Evolutionary conservation across 495 filamentous ascomycete genomes (phyloP).

Genomic region (Neurospora tetrasperma): DNA sequence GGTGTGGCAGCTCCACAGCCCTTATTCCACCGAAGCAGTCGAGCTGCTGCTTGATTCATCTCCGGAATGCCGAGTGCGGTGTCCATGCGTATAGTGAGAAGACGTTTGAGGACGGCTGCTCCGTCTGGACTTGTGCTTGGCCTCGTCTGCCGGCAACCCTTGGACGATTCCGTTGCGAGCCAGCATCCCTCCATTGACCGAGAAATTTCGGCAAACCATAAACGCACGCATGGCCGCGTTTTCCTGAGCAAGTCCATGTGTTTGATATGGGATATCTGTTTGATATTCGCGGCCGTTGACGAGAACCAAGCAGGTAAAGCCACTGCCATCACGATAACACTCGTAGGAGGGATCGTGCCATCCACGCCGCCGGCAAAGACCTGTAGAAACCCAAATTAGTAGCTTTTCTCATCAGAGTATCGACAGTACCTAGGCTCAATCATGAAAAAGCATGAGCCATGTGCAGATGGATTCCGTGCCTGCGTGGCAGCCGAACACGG

Average conservation of each 20-base stretch:
- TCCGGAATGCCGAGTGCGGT: conserved; percentile 29
- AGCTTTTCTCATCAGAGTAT: neutral
- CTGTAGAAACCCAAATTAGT: conserved; percentile 47
- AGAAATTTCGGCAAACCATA: conserved; percentile 97
- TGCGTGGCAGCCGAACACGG: conserved; percentile 40
- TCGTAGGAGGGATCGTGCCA: conserved; percentile 93
- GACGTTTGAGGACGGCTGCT: conserved; percentile 37
- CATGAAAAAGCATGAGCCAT: neutral
- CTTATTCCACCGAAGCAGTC: conserved; percentile 43
- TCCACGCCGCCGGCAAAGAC: conserved; percentile 89
- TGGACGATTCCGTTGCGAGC: conserved; percentile 75
- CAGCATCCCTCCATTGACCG: conserved; percentile 90
- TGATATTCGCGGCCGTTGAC: conserved; percentile 97
- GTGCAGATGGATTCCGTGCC: conserved; percentile 7
- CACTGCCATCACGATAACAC: conserved; percentile 57
- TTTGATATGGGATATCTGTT: conserved; percentile 74
- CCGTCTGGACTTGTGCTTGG: conserved; percentile 33
- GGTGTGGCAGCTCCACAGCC: neutral
- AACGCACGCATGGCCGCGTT: conserved; percentile 95
- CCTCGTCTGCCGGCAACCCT: conserved; percentile 62
- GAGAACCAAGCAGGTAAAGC: conserved; percentile 82
- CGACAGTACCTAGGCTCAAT: neutral
- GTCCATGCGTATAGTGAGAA: conserved; percentile 28
- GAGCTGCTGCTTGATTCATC: conserved; percentile 49
- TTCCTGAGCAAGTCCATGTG: conserved; percentile 75